These are phyloP conservation scores for Solanum aculeatissimum DNA, from an alignment of 305 asterid species.

Conservation along the genomic window DNA sequence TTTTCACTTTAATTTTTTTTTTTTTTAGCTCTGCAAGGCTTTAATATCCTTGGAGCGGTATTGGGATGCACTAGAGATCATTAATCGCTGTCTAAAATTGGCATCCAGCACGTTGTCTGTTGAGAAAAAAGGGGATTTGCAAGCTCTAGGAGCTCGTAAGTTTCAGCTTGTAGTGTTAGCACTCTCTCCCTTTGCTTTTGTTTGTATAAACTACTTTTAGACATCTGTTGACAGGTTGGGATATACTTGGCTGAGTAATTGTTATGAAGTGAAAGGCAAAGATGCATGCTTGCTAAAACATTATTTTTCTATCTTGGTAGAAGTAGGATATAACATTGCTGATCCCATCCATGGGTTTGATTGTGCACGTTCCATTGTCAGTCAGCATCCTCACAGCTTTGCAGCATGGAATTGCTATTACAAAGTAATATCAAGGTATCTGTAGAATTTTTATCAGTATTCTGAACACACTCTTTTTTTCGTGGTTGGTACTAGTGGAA, in stretches of 20 bases:
- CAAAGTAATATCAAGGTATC: conserved; percentile 48
- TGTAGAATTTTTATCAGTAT: not conserved
- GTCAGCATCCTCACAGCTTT: conserved; percentile 62
- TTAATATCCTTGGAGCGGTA: conserved; percentile 21
- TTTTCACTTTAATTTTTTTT: not conserved
- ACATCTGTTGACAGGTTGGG: not conserved
- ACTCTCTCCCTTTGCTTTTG: not conserved
- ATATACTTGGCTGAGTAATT: not conserved
- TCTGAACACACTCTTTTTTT: not conserved
- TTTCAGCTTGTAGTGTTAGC: not conserved
- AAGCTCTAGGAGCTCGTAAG: conserved; percentile 19
- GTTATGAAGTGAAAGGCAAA: not conserved
- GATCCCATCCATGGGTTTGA: conserved; percentile 74
- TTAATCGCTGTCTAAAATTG: conserved; percentile 17
- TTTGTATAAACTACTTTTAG: not conserved
- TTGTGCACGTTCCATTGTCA: conserved; percentile 47
- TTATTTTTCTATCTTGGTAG: not conserved
- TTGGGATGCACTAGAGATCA: conserved; percentile 23
- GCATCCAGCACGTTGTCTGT: conserved; percentile 13
- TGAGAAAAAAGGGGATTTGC: conserved; percentile 18
- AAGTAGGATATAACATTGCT: conserved; percentile 31
- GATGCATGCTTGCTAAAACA: not conserved
- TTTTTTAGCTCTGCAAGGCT: conserved; percentile 11
- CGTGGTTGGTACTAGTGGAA: not conserved
- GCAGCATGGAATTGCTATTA: conserved; percentile 93